phyloP scores from a whole-genome alignment of 2,329 filamentous ascomycete genomes.

The Ophiostoma ulmi region DNA sequence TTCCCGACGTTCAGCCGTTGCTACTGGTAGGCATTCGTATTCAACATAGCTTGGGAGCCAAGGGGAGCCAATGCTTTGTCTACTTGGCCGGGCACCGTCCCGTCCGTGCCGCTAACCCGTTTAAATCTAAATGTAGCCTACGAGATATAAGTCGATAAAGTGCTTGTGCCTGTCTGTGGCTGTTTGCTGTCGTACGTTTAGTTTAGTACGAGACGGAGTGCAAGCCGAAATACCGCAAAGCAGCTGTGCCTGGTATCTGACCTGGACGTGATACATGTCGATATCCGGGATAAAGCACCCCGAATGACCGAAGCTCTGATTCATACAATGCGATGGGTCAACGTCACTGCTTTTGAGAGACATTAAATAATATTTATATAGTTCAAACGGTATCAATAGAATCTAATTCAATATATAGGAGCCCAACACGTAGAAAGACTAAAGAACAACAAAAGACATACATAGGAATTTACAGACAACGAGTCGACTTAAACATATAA shows the following conservation, averaged over 20 bases:
- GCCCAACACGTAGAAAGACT: no score
- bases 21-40: neutral
- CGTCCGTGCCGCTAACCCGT: neutral
- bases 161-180: neutral
- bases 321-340: no score
- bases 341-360: no score
- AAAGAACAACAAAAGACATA: no score
- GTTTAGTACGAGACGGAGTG: neutral
- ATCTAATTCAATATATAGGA: no score
- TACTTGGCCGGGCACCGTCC: neutral
- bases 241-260: neutral
- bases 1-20: constrained; percentile 7
- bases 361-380: no score
- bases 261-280: no score
- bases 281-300: no score
- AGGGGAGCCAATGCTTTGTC: neutral
- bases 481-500: no score
- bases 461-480: no score
- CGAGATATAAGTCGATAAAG: neutral
- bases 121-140: neutral
- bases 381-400: no score
- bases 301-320: no score
- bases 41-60: neutral
- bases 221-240: neutral
- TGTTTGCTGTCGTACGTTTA: neutral